These are phyloP conservation scores for Solanum chiquidenum DNA, from an alignment of 257 asterid species.

Conservation along the genomic window DNA sequence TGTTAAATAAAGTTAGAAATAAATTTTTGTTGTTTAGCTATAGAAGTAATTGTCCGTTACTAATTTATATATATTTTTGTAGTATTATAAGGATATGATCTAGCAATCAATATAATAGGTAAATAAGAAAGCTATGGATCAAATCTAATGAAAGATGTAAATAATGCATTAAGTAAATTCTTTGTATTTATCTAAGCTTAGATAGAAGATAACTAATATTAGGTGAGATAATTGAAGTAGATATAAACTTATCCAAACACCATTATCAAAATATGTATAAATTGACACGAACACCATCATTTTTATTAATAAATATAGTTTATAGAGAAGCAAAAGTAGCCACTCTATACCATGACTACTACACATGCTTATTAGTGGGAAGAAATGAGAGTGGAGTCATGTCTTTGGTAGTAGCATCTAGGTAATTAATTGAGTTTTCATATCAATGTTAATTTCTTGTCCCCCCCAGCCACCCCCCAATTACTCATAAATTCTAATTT, in stretches of 20 bases:
- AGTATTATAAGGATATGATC: background rate
- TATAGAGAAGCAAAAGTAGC: slow-evolving; percentile 27
- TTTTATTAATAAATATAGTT: background rate
- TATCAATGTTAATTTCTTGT: background rate
- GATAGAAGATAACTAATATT: too few relatives aligned
- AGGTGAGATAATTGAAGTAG: too few relatives aligned
- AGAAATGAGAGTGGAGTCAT: slow-evolving; percentile 28
- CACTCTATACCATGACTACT: slow-evolving; percentile 30
- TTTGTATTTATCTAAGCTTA: background rate
- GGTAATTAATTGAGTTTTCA: background rate
- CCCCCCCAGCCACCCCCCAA: background rate
- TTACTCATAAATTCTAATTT: background rate
- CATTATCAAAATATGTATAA: background rate
- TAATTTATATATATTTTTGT: background rate
- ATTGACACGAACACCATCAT: fast-evolving
- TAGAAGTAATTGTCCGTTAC: background rate
- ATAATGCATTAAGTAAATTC: background rate
- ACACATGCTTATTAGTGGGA: slow-evolving; percentile 38
- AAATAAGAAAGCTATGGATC: background rate
- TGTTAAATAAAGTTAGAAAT: background rate
- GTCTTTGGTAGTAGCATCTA: slow-evolving; percentile 2
- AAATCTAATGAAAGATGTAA: background rate
- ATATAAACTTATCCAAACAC: too few relatives aligned
- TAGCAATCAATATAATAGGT: background rate
- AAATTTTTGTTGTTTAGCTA: background rate